Evolutionary conservation across 768 basidiomycete species (phyloP), one percentile per base, ranked within the genome.

Genomic region (Pisolithus albus): DNA sequence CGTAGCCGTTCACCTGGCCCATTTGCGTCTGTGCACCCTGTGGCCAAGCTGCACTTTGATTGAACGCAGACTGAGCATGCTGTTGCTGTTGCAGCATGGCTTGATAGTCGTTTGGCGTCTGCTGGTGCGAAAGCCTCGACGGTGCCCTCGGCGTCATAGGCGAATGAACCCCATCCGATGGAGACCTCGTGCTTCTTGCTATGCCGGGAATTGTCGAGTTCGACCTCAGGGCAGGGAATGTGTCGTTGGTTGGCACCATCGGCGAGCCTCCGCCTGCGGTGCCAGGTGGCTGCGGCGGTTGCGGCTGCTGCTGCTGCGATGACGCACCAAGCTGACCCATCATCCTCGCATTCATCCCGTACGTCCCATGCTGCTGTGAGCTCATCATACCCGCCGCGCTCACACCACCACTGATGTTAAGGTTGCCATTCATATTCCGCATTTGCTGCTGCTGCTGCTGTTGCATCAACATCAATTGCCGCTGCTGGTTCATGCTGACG

Each of bases 121-220:
- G 77, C 47, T 74, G 70, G 23, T 68, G 67, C 45, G 66, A 67
- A 47, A 67, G 67, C 32, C 66, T 63, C 34, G 66, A 67, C 2
- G 67, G 64, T 5, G 65, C 62, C 40, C 71, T 67, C 23, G 72
- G 72, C 5, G 70, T 72, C 59, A 71, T 70, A 1, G 74, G 75
- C 2, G 75, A 76, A 50, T 71, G 70, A 2, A 72, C 70, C 34
- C 75, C 71, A 53, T 88, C 86, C 16, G 84, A 81, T n/a, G 87
- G 87, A 39, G 87, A 88, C 50, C 86, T 75, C 46, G 80, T 78
- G 57, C 82, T 87, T 59, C 87, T 74, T 19, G 86, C 84, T 48
- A 89, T 89, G 11, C 86, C 86, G 0, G 84, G 85, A 49, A 88
- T 83, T 19, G 78, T 65, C 39, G 74, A 68, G 60, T 80, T 83